A percentile compares a stretch with the other conserved stretches of the same genome.
Evolutionary conservation across 139 green algal species (phyloP).

Genomic region (Closterium sp.): DNA sequence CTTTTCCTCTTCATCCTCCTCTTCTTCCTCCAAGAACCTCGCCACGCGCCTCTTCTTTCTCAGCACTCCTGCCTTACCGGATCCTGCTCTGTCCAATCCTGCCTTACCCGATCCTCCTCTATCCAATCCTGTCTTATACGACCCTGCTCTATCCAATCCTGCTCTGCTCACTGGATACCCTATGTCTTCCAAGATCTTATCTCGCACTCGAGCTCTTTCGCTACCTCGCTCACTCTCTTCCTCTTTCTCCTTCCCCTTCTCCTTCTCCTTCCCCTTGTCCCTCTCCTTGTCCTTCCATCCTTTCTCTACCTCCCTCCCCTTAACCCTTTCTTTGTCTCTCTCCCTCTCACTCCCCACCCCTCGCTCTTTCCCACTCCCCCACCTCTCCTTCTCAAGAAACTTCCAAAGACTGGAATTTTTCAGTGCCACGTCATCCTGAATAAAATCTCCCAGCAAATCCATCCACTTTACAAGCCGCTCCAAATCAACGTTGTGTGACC

Average conservation of each 20-base stretch:
- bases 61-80: not conserved
- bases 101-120: not conserved
- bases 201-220: not conserved
- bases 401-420: not conserved
- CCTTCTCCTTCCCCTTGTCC: not conserved
- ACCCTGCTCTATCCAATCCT: not conserved
- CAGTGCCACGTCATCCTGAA: not conserved
- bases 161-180: not conserved
- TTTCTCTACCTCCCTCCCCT: not conserved
- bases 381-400: not conserved
- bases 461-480: not conserved
- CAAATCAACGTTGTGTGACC: not conserved
- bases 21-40: not conserved
- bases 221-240: not conserved
- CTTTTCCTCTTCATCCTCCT: not conserved
- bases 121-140: not conserved
- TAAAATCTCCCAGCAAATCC: not conserved
- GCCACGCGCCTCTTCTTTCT: not conserved
- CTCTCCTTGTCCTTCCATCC: not conserved
- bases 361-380: not conserved
- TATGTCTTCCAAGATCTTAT: not conserved
- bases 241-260: not conserved
- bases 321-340: not conserved
- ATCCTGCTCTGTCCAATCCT: not conserved
- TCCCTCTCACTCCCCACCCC: not conserved